A percentile compares a stretch with the other conserved stretches of the same genome.
phyloP scores from a whole-genome alignment of 2,329 filamentous ascomycete species.

The Stagonosporopsis cucurbitacearum region DNA sequence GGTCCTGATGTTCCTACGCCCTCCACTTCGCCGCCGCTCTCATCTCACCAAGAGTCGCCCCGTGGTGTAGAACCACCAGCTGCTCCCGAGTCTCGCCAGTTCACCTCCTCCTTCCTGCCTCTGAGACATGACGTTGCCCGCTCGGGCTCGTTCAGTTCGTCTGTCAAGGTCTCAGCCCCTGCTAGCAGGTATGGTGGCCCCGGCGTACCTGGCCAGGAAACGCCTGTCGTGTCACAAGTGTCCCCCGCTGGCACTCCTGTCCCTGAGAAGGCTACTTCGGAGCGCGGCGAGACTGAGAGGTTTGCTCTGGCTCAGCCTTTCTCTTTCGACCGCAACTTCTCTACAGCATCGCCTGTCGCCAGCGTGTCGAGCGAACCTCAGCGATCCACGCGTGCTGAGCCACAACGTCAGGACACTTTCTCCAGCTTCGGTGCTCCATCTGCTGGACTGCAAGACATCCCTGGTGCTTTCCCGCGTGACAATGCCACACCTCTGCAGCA shows the following conservation, averaged over 20 bases:
- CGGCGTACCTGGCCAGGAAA: conserved; percentile 52
- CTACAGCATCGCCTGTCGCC: conserved; percentile 47
- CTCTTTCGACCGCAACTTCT: conserved; percentile 46
- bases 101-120: conserved; percentile 77
- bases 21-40: conserved; percentile 67
- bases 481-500: conserved; percentile 53
- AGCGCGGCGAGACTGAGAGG: conserved; percentile 46
- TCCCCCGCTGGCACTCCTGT: conserved; percentile 59
- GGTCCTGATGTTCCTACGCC: conserved; percentile 63
- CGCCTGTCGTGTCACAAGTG: conserved; percentile 53
- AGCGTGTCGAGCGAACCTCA: conserved; percentile 50
- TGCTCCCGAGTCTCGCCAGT: conserved; percentile 75
- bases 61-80: conserved; percentile 65
- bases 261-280: conserved; percentile 52
- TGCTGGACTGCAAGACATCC: conserved; percentile 43
- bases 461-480: conserved; percentile 57
- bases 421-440: conserved; percentile 46
- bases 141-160: conserved; percentile 75
- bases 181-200: conserved; percentile 65
- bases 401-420: conserved; percentile 51
- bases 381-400: conserved; percentile 41
- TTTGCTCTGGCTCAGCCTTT: conserved; percentile 39
- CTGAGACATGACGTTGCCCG: conserved; percentile 64
- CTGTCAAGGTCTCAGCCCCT: conserved; percentile 77
- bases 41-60: conserved; percentile 61